These are phyloP conservation scores for Eimeria praecox DNA, from an alignment of 169 alveolate genomes.

Conservation along the genomic window DNA sequence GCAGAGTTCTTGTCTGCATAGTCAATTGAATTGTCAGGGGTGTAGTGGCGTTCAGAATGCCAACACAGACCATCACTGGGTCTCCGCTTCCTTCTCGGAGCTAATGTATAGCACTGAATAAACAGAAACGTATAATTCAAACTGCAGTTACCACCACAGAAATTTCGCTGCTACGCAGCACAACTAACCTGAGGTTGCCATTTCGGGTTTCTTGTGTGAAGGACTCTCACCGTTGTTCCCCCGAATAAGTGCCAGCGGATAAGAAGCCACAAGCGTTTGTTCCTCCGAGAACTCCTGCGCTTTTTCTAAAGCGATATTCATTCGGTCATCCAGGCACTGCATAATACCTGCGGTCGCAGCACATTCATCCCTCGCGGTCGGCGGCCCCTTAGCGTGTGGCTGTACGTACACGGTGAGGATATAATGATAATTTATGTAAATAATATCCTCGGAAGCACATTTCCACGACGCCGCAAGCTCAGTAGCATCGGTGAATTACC, in stretches of 20 bases:
- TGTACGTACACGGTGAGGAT: not conserved
- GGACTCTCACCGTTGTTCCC: conserved; percentile 80
- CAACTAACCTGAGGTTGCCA: not conserved
- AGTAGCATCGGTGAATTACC: no score
- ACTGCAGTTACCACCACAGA: not conserved
- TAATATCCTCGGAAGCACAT: no score
- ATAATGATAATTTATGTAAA: not conserved
- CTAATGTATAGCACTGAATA: conserved; percentile 32
- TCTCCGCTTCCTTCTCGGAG: conserved; percentile 30
- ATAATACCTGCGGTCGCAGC: conserved; percentile 30
- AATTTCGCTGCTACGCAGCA: not conserved
- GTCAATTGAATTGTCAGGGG: not conserved
- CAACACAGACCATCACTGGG: not conserved
- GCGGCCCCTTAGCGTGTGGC: not conserved
- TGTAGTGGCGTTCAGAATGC: not conserved
- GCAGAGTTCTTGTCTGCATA: not conserved
- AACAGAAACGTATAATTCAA: not conserved
- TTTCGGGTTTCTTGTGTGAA: not conserved
- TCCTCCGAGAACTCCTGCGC: conserved; percentile 76
- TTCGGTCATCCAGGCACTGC: conserved; percentile 74
- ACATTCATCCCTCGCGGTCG: not conserved
- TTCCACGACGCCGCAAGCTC: no score
- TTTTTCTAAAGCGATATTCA: conserved; percentile 76
- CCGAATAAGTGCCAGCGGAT: conserved; percentile 73
- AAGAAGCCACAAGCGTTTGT: conserved; percentile 47